Base-by-base conservation (phyloP, 2,329 filamentous ascomycete species). In the Apiospora hydei region DNA sequence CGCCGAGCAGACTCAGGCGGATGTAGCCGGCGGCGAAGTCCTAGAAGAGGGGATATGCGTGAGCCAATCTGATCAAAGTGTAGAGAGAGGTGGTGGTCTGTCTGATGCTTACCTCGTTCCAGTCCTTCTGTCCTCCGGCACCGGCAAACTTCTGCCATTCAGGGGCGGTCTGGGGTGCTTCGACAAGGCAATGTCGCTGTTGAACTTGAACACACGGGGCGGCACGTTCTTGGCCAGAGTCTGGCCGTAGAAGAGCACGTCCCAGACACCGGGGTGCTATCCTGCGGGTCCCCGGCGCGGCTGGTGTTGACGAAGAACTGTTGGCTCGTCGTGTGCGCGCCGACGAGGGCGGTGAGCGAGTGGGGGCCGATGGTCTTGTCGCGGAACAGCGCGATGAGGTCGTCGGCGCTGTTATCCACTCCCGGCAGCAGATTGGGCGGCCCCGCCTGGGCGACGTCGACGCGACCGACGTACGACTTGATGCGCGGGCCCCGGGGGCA, bases 191-290 rank as follows among this genome's bases (percentile, higher is more conserved):
- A 84, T 69, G 72, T 87, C 85, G 71, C 82, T 84, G 14, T 77
- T 78, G 76, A 87, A 84, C 73, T 81, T 81, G 75, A 82, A 83
- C 41, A 85, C 82, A 47, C 82, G 77, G 44, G 79, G 76, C 1
- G 83, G 83, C 0, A 81, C 74, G 5, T 76, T 71, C 41, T 71
- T 51, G 30, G 77, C 76, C 13, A 83, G 74, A 1, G 82, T 84
- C 77, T 85, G 77, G 72, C 81, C 79, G 77, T 88, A 89, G 77
- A 85, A 89, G 8, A 84, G 78, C 0, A 85, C 83, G 70, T 89
- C 87, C 87, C 87, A 89, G 1, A 87, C 81, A 21, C 86, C 86
- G 0, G 86, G 0, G 86, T 88, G 64, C 82, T 84, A 73, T 90
- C 88, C 73, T 89, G 86, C 0, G 87, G 83, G 21, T 84, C 82